phyloP scores from a whole-genome alignment of 169 alveolate species.

The Plasmodium inui region DNA sequence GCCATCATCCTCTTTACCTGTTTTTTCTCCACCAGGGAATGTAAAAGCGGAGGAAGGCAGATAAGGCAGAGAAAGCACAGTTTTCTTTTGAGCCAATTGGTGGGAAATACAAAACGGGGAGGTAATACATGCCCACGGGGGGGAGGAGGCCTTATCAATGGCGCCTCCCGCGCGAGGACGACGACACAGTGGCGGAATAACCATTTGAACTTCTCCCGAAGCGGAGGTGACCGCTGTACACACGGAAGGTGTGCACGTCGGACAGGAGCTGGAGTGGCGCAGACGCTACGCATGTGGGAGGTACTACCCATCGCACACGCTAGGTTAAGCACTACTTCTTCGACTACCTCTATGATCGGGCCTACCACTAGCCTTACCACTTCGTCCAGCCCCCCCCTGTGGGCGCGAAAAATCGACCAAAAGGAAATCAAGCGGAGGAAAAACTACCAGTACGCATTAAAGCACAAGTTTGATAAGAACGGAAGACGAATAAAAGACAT shows the following conservation, averaged over 20 bases:
- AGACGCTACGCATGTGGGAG: not conserved
- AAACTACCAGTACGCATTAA: constrained; percentile 71
- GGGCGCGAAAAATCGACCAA: constrained; percentile 57
- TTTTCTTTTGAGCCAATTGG: not conserved
- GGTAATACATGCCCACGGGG: not conserved
- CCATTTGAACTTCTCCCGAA: not conserved
- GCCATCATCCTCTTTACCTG: not conserved
- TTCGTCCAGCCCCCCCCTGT: not conserved
- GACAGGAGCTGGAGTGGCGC: too few relatives aligned
- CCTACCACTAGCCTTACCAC: not conserved
- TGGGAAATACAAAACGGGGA: not conserved
- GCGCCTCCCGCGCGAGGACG: not conserved
- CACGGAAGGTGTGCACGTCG: not conserved
- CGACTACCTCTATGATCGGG: not conserved
- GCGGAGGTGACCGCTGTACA: not conserved
- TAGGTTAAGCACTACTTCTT: not conserved
- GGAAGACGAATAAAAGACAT: constrained; percentile 70
- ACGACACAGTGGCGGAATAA: not conserved
- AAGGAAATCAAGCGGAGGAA: constrained; percentile 63
- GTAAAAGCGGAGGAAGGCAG: not conserved
- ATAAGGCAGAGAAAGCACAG: not conserved
- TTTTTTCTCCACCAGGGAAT: not conserved
- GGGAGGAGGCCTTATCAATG: not conserved
- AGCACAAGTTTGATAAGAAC: constrained; percentile 63
- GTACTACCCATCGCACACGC: not conserved